phyloP scores from a whole-genome alignment of 1,139 yeast genomes.

The Sugiyamaella grinbergsii region DNA sequence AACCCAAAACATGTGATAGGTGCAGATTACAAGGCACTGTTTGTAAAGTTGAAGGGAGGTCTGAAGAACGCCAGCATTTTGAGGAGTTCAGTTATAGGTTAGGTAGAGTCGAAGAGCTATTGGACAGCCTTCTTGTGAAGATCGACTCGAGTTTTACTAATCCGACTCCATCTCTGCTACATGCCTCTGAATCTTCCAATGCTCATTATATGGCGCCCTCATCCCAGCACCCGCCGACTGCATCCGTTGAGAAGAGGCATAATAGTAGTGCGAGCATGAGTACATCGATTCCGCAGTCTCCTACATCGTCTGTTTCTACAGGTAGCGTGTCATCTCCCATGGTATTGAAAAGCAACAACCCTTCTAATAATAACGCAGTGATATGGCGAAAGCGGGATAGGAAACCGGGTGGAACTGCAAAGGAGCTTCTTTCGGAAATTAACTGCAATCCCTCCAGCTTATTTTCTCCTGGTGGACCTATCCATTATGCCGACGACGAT shows the following conservation, averaged over 20 bases:
- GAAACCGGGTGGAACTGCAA: conserved; percentile 19
- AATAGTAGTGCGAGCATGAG: conserved; percentile 1
- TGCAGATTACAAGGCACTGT: conserved; percentile 29
- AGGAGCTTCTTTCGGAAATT: conserved; percentile 19
- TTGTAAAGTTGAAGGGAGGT: conserved; percentile 30
- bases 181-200: too few species aligned
- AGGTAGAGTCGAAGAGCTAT: conserved; percentile 25
- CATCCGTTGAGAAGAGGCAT: too few species aligned
- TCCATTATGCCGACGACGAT: background rate
- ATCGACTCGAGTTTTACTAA: conserved; percentile 8
- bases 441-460: conserved; percentile 1
- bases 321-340: conserved; percentile 7
- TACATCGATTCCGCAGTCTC: conserved; percentile 7
- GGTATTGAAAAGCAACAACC: background rate
- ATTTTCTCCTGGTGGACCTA: background rate
- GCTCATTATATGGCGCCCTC: too few species aligned
- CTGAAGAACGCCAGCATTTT: conserved; percentile 27
- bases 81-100: conserved; percentile 29
- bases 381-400: conserved; percentile 20
- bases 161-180: background rate
- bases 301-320: conserved; percentile 11
- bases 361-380: background rate
- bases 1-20: conserved; percentile 32
- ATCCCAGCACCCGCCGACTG: too few species aligned
- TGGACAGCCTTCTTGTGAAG: conserved; percentile 23